These are phyloP conservation scores for Alnus rubra DNA, from an alignment of 306 rosid species.

Conservation along the genomic window DNA sequence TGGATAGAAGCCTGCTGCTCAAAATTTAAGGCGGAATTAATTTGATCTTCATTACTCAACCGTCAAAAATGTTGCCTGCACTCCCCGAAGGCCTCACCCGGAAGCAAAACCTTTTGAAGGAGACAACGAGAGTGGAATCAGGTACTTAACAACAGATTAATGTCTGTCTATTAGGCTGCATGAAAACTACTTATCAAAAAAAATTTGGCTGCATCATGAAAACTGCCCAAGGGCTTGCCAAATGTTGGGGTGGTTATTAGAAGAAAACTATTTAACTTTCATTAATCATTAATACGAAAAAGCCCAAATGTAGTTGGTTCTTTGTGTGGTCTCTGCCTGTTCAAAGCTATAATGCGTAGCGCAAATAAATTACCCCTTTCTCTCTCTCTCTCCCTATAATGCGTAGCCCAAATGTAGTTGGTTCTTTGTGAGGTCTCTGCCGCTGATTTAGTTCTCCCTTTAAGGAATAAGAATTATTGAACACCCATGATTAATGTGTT, in stretches of 20 bases:
- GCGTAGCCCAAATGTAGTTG: no score
- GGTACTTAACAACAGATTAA: constrained; percentile 49
- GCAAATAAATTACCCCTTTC: background rate
- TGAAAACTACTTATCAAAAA: background rate
- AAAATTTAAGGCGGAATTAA: constrained; percentile 81
- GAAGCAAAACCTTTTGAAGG: constrained; percentile 46
- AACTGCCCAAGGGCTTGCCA: background rate
- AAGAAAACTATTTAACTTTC: background rate
- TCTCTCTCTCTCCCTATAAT: no score
- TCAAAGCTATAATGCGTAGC: background rate
- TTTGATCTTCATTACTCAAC: constrained; percentile 79
- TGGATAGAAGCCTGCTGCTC: constrained; percentile 88
- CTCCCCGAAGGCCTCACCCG: constrained; percentile 35
- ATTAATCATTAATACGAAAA: background rate
- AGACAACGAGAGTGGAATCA: constrained; percentile 45
- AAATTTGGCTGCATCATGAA: background rate
- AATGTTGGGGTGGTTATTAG: background rate
- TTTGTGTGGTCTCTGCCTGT: background rate
- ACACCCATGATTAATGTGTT: no score
- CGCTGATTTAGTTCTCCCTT: no score
- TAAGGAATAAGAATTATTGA: no score
- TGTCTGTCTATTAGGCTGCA: constrained; percentile 1
- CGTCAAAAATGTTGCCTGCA: constrained; percentile 56
- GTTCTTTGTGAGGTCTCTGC: no score
- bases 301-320: background rate